Evolutionary conservation across 225 moss, liverwort and hornwort genomes (phyloP).

Genomic region (Thuidium tamariscinum): DNA sequence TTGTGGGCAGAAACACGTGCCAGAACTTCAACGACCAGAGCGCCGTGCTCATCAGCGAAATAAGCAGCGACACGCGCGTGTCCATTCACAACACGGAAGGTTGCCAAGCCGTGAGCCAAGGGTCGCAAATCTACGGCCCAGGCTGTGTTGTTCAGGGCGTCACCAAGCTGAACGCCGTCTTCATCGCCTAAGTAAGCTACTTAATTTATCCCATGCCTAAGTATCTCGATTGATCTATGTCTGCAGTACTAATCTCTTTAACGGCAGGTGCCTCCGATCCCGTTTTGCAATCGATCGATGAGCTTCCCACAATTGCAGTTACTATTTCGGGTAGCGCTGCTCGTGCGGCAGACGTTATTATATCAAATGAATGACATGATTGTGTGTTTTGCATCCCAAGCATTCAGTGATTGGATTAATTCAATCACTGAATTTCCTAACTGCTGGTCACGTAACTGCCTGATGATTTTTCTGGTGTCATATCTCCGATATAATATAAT

Average conservation of each 20-base stretch:
- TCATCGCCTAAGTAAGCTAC: background rate
- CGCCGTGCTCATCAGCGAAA: constrained; percentile 16
- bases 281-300: background rate
- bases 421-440: background rate
- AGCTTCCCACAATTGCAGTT: background rate
- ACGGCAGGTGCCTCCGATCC: background rate
- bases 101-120: background rate
- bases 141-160: constrained; percentile 12
- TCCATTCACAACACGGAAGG: constrained; percentile 23
- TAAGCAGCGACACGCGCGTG: constrained; percentile 18
- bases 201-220: background rate
- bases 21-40: constrained; percentile 24
- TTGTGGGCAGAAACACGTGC: background rate
- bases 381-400: background rate
- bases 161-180: constrained; percentile 21
- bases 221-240: too few species aligned
- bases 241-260: too few species aligned
- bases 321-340: background rate
- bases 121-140: constrained; percentile 24
- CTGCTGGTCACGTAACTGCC: background rate
- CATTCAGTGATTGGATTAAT: background rate
- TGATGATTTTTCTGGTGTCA: background rate
- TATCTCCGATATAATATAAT: too few species aligned
- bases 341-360: background rate
- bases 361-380: background rate